These are phyloP conservation scores for Phytopythium montanum DNA, from an alignment of 352 stramenopile species.

Conservation along the genomic window DNA sequence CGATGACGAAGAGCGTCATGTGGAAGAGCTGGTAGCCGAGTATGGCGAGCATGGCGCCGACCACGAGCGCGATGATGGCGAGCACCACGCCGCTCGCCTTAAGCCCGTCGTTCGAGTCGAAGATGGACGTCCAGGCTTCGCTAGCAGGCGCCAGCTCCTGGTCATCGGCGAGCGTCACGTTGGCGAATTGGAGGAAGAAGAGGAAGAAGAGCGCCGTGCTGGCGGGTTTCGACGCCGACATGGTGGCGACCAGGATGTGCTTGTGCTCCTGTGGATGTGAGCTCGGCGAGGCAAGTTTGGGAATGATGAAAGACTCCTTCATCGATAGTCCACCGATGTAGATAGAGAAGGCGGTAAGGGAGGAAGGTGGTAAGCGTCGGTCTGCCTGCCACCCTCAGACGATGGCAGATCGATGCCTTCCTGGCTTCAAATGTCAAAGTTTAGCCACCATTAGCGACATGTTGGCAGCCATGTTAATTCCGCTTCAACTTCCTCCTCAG, in stretches of 20 bases:
- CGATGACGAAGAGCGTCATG: conserved; percentile 31
- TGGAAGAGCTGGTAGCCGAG: conserved; percentile 46
- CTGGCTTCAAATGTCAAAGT: not conserved
- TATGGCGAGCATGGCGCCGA: conserved; percentile 31
- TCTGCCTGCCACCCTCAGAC: not conserved
- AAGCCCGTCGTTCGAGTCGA: conserved; percentile 27
- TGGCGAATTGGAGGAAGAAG: conserved; percentile 6
- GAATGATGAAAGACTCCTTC: not conserved
- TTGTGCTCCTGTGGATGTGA: not conserved
- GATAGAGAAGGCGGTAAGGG: not conserved
- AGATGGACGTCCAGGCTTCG: conserved; percentile 19
- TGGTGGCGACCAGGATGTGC: not conserved
- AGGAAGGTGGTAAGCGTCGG: no score
- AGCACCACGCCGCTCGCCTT: conserved; percentile 27
- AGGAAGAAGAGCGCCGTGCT: conserved; percentile 6
- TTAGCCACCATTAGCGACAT: not conserved
- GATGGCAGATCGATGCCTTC: not conserved
- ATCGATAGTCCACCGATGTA: not conserved
- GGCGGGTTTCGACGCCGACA: not conserved
- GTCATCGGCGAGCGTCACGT: not conserved
- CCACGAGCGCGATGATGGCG: conserved; percentile 25
- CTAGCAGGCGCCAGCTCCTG: conserved; percentile 12
- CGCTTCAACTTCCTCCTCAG: conserved; percentile 1
- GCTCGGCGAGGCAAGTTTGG: not conserved
- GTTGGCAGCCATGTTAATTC: conserved; percentile 1